These are phyloP conservation scores for Alternaria sp. DNA, from an alignment of 2,329 filamentous ascomycete species.

Conservation along the genomic window DNA sequence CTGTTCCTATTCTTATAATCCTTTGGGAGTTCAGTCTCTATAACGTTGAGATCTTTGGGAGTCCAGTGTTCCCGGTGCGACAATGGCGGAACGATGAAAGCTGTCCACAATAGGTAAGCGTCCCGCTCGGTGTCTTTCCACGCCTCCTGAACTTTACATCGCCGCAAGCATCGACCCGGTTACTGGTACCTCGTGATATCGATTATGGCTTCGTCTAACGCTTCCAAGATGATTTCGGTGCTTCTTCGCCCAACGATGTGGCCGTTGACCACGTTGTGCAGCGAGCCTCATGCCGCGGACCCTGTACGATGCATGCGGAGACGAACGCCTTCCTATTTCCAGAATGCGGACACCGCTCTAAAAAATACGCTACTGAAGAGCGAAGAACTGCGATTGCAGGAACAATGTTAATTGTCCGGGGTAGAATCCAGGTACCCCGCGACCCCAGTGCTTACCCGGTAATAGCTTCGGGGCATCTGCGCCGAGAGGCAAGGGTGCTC, in stretches of 20 bases:
- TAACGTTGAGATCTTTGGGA: not conserved
- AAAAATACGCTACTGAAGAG: constrained; percentile 13
- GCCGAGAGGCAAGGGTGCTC: constrained; percentile 20
- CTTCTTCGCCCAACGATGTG: constrained; percentile 7
- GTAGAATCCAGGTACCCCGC: constrained; percentile 17
- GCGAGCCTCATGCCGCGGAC: not conserved
- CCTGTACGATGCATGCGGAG: not conserved
- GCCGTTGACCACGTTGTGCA: constrained; percentile 2
- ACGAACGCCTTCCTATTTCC: constrained; percentile 26
- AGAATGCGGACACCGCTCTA: constrained; percentile 9
- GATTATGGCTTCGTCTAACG: not conserved
- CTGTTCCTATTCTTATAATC: not conserved
- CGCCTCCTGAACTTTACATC: not conserved
- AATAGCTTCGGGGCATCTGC: constrained; percentile 26
- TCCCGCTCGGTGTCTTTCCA: not conserved
- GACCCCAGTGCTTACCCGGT: constrained; percentile 19
- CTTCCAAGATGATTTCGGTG: not conserved
- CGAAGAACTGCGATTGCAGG: constrained; percentile 33
- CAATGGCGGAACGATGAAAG: not conserved
- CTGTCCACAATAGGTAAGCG: constrained; percentile 6
- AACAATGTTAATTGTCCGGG: constrained; percentile 29
- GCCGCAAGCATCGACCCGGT: constrained; percentile 7
- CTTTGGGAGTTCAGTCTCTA: not conserved
- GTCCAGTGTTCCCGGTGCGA: not conserved
- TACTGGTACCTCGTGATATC: constrained; percentile 1